Percentiles rank a stretch among this genome's conserved stretches.
These are phyloP conservation scores for Pugionium dolabratum DNA, from an alignment of 345 rosid species.

Conservation along the genomic window DNA sequence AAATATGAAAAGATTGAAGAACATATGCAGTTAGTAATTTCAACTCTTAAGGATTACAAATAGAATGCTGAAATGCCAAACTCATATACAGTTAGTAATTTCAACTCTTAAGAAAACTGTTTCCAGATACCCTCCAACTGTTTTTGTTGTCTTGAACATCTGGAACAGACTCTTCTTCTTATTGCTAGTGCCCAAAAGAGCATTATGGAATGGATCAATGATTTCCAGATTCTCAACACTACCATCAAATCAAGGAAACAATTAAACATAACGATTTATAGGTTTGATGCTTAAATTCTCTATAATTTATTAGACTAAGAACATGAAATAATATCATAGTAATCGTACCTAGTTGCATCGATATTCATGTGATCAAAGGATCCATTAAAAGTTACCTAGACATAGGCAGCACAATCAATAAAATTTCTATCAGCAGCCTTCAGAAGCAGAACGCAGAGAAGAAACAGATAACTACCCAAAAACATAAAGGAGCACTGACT, in stretches of 20 bases:
- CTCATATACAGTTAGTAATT: conserved; percentile 11
- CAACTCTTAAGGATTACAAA: not conserved
- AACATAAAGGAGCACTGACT: not conserved
- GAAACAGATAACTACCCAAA: conserved; percentile 10
- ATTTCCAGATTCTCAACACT: conserved; percentile 95
- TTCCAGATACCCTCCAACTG: conserved; percentile 78
- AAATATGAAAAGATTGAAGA: conserved; percentile 14
- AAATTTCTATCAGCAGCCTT: conserved; percentile 11
- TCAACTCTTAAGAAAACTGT: not conserved
- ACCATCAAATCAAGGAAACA: conserved; percentile 39
- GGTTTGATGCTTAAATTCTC: not conserved
- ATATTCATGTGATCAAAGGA: conserved; percentile 96
- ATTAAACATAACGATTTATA: conserved; percentile 7
- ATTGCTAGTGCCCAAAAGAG: conserved; percentile 83
- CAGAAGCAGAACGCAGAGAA: conserved; percentile 18
- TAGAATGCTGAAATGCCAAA: conserved; percentile 19
- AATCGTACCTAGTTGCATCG: conserved; percentile 83
- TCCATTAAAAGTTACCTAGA: conserved; percentile 92
- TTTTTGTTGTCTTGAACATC: conserved; percentile 95
- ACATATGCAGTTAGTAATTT: not conserved
- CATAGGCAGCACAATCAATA: conserved; percentile 26
- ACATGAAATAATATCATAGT: conserved; percentile 14
- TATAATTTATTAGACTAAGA: conserved; percentile 12
- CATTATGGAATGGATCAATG: conserved; percentile 78
- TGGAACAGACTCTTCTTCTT: conserved; percentile 94